These are phyloP conservation scores for Magnaporthales sp. DNA, from an alignment of 2,329 filamentous ascomycete genomes.

Conservation along the genomic window DNA sequence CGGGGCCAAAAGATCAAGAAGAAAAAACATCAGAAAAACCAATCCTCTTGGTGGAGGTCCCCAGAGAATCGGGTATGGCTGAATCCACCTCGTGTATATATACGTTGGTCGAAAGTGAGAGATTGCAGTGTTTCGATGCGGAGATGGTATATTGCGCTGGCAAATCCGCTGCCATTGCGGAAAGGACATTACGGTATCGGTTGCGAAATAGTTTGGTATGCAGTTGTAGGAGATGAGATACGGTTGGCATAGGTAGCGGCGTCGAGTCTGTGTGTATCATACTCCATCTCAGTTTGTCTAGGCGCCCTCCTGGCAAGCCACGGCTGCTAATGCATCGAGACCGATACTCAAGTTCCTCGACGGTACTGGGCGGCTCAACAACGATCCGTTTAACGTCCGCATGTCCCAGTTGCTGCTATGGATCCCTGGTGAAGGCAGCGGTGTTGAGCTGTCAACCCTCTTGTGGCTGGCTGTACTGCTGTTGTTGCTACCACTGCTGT, in stretches of 20 bases:
- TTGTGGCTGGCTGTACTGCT: conserved; percentile 10
- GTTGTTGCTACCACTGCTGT: conserved; percentile 10
- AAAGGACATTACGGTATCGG: not conserved
- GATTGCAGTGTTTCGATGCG: not conserved
- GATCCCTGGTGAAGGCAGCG: conserved; percentile 21
- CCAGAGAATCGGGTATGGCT: not conserved
- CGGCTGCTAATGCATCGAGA: conserved; percentile 44
- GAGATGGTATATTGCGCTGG: too few species aligned
- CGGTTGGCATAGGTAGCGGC: not conserved
- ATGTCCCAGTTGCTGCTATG: conserved; percentile 36
- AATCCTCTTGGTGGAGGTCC: too few species aligned
- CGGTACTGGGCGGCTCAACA: conserved; percentile 34
- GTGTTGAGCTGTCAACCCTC: conserved; percentile 18
- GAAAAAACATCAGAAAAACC: not conserved
- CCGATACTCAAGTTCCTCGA: conserved; percentile 39
- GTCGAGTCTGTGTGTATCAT: not conserved
- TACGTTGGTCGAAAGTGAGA: not conserved
- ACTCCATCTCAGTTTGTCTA: not conserved
- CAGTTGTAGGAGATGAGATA: not conserved
- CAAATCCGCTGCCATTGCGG: not conserved
- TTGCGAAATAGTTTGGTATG: not conserved
- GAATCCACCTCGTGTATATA: not conserved
- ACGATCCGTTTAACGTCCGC: conserved; percentile 32
- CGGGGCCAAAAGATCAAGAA: not conserved
- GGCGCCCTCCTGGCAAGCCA: conserved; percentile 39